Evolutionary conservation across 2,329 filamentous ascomycete genomes (phyloP).

Genomic region (Aureobasidium namibiae): DNA sequence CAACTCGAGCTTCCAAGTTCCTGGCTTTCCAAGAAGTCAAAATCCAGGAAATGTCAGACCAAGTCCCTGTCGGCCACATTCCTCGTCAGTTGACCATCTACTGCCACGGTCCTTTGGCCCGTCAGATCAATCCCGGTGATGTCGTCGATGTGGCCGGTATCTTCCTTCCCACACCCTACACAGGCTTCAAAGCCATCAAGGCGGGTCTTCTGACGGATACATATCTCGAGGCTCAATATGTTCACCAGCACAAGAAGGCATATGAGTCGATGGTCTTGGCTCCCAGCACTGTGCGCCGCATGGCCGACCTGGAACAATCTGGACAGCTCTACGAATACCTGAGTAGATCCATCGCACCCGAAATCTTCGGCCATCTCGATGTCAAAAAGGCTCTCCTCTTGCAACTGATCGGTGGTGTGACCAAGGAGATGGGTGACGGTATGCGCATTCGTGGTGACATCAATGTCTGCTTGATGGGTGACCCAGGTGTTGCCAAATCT

Average conservation of each 20-base stretch:
- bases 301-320: constrained; percentile 74
- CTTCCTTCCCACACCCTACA: constrained; percentile 95
- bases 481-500: constrained; percentile 98
- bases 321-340: constrained; percentile 95
- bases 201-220: constrained; percentile 96
- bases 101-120: constrained; percentile 77
- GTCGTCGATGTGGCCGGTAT: constrained; percentile 90
- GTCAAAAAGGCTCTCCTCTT: constrained; percentile 98
- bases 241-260: constrained; percentile 95
- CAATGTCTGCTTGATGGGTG: constrained; percentile 98
- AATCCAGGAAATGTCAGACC: constrained; percentile 98
- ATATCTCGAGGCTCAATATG: constrained; percentile 87
- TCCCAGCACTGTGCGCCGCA: constrained; percentile 67
- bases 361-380: constrained; percentile 93
- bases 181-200: constrained; percentile 95
- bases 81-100: constrained; percentile 83
- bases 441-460: constrained; percentile 99
- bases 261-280: constrained; percentile 90
- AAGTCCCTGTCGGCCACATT: constrained; percentile 96
- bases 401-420: constrained; percentile 89
- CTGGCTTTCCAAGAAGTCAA: constrained; percentile 97
- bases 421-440: constrained; percentile 92
- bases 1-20: constrained; percentile 94
- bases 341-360: constrained; percentile 90
- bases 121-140: constrained; percentile 87